phyloP scores from a whole-genome alignment of 495 filamentous ascomycete genomes.

The Neurospora terricola region DNA sequence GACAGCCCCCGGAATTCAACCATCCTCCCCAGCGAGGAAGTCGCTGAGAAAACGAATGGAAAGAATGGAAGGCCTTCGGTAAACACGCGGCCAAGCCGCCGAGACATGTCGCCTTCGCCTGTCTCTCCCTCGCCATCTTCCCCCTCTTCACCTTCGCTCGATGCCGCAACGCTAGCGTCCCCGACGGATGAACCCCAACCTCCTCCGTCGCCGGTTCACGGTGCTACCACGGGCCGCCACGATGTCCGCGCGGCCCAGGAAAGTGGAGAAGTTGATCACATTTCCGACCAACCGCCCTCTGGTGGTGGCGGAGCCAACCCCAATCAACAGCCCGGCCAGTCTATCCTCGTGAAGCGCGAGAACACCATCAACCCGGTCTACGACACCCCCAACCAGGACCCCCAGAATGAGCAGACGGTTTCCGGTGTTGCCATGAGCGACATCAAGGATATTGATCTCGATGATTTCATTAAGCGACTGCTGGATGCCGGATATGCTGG shows the following conservation, averaged over 20 bases:
- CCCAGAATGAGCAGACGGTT: conserved; percentile 28
- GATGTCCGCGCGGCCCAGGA: conserved; percentile 72
- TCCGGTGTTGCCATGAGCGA: conserved; percentile 55
- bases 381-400: conserved; percentile 22
- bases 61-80: conserved; percentile 41
- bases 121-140: conserved; percentile 33
- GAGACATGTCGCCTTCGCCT: conserved; percentile 33
- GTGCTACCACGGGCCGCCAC: conserved; percentile 60
- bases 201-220: conserved; percentile 84
- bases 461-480: conserved; percentile 93
- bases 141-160: conserved; percentile 28
- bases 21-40: conserved; percentile 50
- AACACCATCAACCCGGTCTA: conserved; percentile 43
- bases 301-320: conserved; percentile 38
- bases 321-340: conserved; percentile 52
- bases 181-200: conserved; percentile 52
- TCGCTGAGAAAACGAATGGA: conserved; percentile 58
- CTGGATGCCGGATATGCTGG: conserved; percentile 91
- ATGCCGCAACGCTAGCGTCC: conserved; percentile 20
- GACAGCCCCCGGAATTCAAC: conserved; percentile 77
- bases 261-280: conserved; percentile 84
- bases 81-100: conserved; percentile 28
- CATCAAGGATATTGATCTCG: conserved; percentile 82
- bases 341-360: conserved; percentile 76
- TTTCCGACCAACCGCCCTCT: conserved; percentile 83